phyloP scores from a whole-genome alignment of 768 basidiomycete genomes.

The Xerocomellus amylosporus region DNA sequence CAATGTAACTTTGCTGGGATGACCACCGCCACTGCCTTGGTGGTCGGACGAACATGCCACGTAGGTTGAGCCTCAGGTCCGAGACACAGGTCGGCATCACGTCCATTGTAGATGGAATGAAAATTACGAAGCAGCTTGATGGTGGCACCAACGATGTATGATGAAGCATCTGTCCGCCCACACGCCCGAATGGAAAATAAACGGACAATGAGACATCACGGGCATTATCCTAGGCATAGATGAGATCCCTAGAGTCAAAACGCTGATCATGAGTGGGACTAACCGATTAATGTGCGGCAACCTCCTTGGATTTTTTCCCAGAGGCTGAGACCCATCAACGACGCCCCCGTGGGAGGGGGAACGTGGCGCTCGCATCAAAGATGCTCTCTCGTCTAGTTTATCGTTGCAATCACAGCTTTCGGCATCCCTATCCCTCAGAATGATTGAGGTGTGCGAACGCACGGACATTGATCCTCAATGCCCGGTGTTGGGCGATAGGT shows the following conservation, averaged over 20 bases:
- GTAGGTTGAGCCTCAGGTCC: constrained; percentile 2
- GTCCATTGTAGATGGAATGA: constrained; percentile 4
- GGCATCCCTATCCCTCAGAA: background rate
- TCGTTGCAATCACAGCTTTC: background rate
- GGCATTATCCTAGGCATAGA: constrained; percentile 14
- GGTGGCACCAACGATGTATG: constrained; percentile 11
- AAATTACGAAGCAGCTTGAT: constrained; percentile 16
- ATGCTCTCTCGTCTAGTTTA: background rate
- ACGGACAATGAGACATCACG: constrained; percentile 1
- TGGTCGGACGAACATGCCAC: constrained; percentile 17
- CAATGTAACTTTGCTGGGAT: constrained; percentile 5
- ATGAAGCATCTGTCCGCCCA: constrained; percentile 11
- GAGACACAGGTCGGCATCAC: constrained; percentile 1
- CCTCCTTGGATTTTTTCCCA: background rate
- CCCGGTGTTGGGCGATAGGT: background rate
- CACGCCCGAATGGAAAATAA: constrained; percentile 9
- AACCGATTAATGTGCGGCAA: background rate
- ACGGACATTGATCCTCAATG: constrained; percentile 4
- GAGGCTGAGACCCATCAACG: background rate
- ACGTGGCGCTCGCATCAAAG: background rate
- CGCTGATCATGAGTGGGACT: constrained; percentile 27
- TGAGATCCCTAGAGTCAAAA: constrained; percentile 2
- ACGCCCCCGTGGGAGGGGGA: background rate
- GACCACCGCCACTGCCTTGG: constrained; percentile 19
- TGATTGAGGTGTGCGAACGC: background rate